A percentile compares a stretch with the other conserved stretches of the same genome.
Evolutionary conservation across 2,329 filamentous ascomycete species (phyloP).

Genomic region (Venturia effusa): DNA sequence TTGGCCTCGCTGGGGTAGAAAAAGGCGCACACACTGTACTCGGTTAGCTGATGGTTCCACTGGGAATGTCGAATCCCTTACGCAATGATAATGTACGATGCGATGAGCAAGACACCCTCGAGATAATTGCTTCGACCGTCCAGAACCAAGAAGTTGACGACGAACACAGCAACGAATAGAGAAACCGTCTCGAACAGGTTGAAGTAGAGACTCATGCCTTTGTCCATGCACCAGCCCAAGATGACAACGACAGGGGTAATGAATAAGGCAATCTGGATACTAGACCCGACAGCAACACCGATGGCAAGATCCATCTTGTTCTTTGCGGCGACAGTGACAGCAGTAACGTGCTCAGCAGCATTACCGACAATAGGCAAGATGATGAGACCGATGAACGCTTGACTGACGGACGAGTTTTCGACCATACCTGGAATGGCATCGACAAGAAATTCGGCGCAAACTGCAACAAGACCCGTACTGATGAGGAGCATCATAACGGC

Average conservation of each 20-base stretch:
- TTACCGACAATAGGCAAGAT: slow-evolving; percentile 76
- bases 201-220: slow-evolving; percentile 56
- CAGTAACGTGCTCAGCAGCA: slow-evolving; percentile 71
- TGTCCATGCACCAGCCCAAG: slow-evolving; percentile 67
- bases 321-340: slow-evolving; percentile 68
- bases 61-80: slow-evolving; percentile 18
- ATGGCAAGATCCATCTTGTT: slow-evolving; percentile 81
- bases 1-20: slow-evolving; percentile 35
- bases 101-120: slow-evolving; percentile 65
- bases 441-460: slow-evolving; percentile 63
- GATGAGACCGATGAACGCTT: slow-evolving; percentile 71
- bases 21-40: slow-evolving; percentile 30
- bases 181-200: slow-evolving; percentile 55
- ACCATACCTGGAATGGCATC: slow-evolving; percentile 61
- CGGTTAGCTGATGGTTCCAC: slow-evolving; percentile 1
- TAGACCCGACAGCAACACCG: slow-evolving; percentile 67
- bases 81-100: slow-evolving; percentile 71
- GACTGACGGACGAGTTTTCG: slow-evolving; percentile 46
- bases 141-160: slow-evolving; percentile 77
- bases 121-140: slow-evolving; percentile 78
- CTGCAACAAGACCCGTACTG: slow-evolving; percentile 47
- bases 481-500: slow-evolving; percentile 44
- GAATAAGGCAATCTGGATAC: slow-evolving; percentile 62
- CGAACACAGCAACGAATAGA: slow-evolving; percentile 70
- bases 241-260: slow-evolving; percentile 67